Percentiles rank a stretch among this genome's conserved stretches.
phyloP scores from a whole-genome alignment of 441 rosid species.

The Erysimum cheiri region DNA sequence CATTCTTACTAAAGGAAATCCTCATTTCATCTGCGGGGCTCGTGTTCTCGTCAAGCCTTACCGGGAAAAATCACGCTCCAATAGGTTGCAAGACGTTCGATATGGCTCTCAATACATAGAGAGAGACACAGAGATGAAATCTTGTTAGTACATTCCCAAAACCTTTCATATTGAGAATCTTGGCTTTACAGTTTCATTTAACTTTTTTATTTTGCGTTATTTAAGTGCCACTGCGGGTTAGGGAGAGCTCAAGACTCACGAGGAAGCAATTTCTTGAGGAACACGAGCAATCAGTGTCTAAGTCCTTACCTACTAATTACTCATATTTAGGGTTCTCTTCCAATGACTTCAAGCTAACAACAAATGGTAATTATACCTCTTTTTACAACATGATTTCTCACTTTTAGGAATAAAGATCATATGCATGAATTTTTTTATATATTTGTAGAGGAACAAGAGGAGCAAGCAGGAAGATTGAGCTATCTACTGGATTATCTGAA shows the following conservation, averaged over 20 bases:
- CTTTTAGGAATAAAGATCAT: background rate
- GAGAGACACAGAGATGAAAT: conserved; percentile 62
- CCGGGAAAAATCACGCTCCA: conserved; percentile 76
- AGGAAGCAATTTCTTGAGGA: conserved; percentile 57
- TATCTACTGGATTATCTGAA: conserved; percentile 63
- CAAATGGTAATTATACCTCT: conserved; percentile 49
- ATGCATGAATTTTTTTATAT: background rate
- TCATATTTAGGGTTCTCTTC: conserved; percentile 57
- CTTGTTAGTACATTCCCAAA: conserved; percentile 49
- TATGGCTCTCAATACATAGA: conserved; percentile 53
- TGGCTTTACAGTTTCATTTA: background rate
- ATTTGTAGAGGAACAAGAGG: conserved; percentile 43
- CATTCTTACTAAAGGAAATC: conserved; percentile 79
- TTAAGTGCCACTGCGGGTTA: conserved; percentile 49
- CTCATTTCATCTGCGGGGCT: conserved; percentile 87
- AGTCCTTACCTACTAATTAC: conserved; percentile 46
- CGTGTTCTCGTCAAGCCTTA: conserved; percentile 96
- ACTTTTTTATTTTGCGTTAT: background rate
- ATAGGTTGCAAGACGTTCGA: conserved; percentile 54
- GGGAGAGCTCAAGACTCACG: conserved; percentile 55
- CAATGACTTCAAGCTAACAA: conserved; percentile 47
- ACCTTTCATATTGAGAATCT: background rate
- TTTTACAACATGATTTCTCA: background rate
- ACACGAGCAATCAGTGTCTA: conserved; percentile 50
- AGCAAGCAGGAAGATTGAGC: conserved; percentile 55